A percentile compares a stretch with the other conserved stretches of the same genome.
Evolutionary conservation across 1,139 yeast genomes (phyloP).

Genomic region (Geotrichum bryndzae): DNA sequence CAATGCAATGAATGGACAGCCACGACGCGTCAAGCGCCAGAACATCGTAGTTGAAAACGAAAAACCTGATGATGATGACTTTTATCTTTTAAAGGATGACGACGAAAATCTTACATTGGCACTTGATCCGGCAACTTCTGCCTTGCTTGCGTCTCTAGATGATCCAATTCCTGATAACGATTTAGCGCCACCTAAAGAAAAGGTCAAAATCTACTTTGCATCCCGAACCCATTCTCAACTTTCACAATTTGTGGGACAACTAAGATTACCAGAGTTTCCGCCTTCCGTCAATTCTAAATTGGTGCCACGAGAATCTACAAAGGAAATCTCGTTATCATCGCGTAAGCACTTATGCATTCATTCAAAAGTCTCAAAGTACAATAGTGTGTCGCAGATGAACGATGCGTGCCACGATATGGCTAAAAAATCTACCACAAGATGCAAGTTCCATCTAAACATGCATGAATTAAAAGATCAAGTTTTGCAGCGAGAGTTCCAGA

Average conservation of each 20-base stretch:
- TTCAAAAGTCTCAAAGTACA: conserved; percentile 47
- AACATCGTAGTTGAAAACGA: conserved; percentile 8
- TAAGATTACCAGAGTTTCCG: conserved; percentile 57
- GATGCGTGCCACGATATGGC: conserved; percentile 80
- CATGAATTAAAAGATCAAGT: conserved; percentile 34
- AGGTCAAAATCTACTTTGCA: conserved; percentile 52
- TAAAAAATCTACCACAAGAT: conserved; percentile 38
- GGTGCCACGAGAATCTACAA: conserved; percentile 22
- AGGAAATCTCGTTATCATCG: conserved; percentile 47
- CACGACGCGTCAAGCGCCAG: neutral
- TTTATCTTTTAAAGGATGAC: conserved; percentile 11
- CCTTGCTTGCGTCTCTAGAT: conserved; percentile 12
- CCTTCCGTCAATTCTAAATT: conserved; percentile 43
- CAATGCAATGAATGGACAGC: conserved; percentile 3
- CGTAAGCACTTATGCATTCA: conserved; percentile 82
- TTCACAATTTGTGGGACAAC: conserved; percentile 71
- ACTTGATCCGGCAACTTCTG: conserved; percentile 10
- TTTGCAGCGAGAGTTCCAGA: conserved; percentile 48
- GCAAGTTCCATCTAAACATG: conserved; percentile 45
- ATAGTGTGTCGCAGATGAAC: conserved; percentile 54
- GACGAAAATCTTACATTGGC: conserved; percentile 10
- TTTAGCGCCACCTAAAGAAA: conserved; percentile 10
- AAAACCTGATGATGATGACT: conserved; percentile 9
- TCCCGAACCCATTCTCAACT: conserved; percentile 92
- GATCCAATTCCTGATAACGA: neutral